Conservation (phyloP, 768 basidiomycete species). For the Lactarius quietus region DNA sequence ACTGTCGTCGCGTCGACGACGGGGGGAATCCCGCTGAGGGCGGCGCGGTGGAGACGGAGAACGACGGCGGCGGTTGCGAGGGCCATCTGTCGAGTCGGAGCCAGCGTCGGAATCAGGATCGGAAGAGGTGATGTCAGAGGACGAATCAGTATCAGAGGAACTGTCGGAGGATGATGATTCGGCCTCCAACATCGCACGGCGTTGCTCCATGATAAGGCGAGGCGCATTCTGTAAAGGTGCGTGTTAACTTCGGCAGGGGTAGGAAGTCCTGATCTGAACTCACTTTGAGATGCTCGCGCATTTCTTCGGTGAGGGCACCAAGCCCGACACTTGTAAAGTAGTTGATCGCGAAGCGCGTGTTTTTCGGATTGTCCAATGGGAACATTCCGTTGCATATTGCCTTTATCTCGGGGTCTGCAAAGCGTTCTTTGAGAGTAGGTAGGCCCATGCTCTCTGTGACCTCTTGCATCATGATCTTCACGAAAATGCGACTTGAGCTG, state of each 20-base stretch:
- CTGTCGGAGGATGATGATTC: constrained; percentile 46
- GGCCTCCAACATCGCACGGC: constrained; percentile 80
- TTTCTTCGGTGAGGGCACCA: constrained; percentile 88
- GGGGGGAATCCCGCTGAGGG: constrained; percentile 27
- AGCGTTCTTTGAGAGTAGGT: constrained; percentile 80
- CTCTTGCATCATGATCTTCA: constrained; percentile 96
- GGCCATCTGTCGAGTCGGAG: constrained; percentile 37
- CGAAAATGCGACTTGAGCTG: constrained; percentile 91
- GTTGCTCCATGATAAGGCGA: constrained; percentile 88
- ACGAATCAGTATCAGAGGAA: constrained; percentile 41
- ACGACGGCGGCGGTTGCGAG: constrained; percentile 31
- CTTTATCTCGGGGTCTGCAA: constrained; percentile 82
- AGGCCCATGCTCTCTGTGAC: constrained; percentile 93
- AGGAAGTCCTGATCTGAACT: constrained; percentile 29
- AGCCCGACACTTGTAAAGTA: constrained; percentile 96
- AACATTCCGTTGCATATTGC: constrained; percentile 79
- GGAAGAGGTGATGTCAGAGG: constrained; percentile 37
- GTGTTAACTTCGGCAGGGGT: constrained; percentile 1
- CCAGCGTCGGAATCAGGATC: constrained; percentile 39
- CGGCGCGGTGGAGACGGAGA: constrained; percentile 36
- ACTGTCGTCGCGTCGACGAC: constrained; percentile 24
- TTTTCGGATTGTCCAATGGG: constrained; percentile 94
- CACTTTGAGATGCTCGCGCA: constrained; percentile 95
- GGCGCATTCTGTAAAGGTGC: constrained; percentile 73
- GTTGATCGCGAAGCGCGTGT: constrained; percentile 95